Evolutionary conservation across 352 stramenopile genomes (phyloP).

Genomic region (Discostella stelligera): DNA sequence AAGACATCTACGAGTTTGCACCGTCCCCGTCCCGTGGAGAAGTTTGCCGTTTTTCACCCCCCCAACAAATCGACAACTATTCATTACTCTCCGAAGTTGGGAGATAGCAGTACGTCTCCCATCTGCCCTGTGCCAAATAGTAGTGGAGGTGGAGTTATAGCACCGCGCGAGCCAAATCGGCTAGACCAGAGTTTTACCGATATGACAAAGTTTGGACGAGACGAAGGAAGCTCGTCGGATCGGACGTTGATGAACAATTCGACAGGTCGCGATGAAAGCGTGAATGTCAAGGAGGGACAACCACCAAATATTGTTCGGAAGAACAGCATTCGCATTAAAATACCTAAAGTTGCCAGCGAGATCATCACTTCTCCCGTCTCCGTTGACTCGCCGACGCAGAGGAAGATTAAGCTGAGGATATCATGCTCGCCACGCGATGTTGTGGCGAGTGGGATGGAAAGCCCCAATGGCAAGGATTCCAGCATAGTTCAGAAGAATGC

Average conservation of each 20-base stretch:
- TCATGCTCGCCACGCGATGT: constrained; percentile 5
- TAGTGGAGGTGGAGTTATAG: not conserved
- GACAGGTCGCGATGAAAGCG: not conserved
- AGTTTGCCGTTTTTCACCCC: constrained; percentile 13
- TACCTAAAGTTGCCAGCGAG: constrained; percentile 21
- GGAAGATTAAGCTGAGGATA: constrained; percentile 20
- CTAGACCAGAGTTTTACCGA: not conserved
- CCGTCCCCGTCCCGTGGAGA: not conserved
- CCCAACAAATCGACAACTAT: not conserved
- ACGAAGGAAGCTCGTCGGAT: not conserved
- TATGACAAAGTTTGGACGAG: not conserved
- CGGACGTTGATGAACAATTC: not conserved
- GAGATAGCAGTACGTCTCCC: not conserved
- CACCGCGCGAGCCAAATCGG: not conserved
- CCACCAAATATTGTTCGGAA: constrained; percentile 13
- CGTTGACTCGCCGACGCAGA: not conserved
- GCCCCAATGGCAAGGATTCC: not conserved
- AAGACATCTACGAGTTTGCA: not conserved
- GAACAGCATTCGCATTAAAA: constrained; percentile 35
- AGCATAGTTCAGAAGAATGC: not conserved
- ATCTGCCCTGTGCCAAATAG: not conserved
- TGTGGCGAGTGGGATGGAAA: not conserved
- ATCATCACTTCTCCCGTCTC: not conserved
- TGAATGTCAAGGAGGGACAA: not conserved
- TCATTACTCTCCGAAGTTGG: not conserved